Percentiles rank a stretch among this genome's conserved stretches.
phyloP scores from a whole-genome alignment of 805 yeast genomes.

The Nakazawaea wyomingensis region DNA sequence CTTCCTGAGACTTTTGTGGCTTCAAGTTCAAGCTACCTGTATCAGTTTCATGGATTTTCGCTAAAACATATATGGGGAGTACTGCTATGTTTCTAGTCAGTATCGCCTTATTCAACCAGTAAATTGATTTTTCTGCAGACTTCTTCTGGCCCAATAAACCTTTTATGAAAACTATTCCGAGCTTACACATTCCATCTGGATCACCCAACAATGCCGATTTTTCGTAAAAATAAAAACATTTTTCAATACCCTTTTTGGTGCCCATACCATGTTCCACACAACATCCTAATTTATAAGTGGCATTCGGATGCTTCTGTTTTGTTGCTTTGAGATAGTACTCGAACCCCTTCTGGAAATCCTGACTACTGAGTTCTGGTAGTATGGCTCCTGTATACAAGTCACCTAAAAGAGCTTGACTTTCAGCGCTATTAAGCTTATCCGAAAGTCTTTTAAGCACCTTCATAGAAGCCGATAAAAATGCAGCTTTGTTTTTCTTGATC shows the following conservation, averaged over 20 bases:
- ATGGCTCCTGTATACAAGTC: constrained; percentile 49
- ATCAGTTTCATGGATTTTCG: constrained; percentile 31
- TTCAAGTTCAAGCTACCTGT: constrained; percentile 22
- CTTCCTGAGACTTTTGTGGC: constrained; percentile 18
- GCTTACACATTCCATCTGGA: constrained; percentile 65
- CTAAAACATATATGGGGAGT: constrained; percentile 27
- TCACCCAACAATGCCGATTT: constrained; percentile 60
- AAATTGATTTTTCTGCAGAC: constrained; percentile 37
- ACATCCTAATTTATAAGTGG: constrained; percentile 66
- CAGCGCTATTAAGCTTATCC: constrained; percentile 40
- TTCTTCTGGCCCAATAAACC: constrained; percentile 37
- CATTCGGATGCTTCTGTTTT: constrained; percentile 48
- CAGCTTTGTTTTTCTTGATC: constrained; percentile 45
- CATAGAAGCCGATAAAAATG: constrained; percentile 51
- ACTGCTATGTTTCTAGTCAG: background rate
- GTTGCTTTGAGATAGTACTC: constrained; percentile 59
- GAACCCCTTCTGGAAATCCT: constrained; percentile 57
- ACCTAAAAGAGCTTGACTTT: constrained; percentile 58
- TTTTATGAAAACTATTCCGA: constrained; percentile 58
- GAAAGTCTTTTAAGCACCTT: constrained; percentile 55
- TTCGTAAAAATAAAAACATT: constrained; percentile 50
- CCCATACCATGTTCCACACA: constrained; percentile 67
- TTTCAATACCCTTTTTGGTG: constrained; percentile 33
- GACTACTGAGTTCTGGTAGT: constrained; percentile 43
- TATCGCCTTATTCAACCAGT: constrained; percentile 44